A percentile compares a stretch with the other conserved stretches of the same genome.
Evolutionary conservation across 257 asterid species (phyloP).

Genomic region (Ligustrum vulgare): DNA sequence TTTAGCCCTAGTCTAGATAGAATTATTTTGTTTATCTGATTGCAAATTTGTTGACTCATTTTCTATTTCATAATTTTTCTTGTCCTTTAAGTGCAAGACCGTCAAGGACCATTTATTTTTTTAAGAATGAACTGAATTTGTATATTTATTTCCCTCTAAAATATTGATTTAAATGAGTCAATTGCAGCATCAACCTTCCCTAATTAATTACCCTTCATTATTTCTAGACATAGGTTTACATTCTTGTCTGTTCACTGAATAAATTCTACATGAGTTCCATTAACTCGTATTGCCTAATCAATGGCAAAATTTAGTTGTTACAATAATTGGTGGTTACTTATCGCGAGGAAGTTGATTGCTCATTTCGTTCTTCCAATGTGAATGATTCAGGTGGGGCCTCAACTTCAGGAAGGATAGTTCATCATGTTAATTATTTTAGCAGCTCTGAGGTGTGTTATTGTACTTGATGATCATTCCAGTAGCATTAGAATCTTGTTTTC

Average conservation of each 20-base stretch:
- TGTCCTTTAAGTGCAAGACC: not conserved
- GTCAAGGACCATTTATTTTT: not conserved
- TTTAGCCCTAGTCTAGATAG: not conserved
- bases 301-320: not conserved
- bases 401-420: constrained; percentile 68
- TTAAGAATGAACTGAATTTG: not conserved
- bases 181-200: not conserved
- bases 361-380: constrained; percentile 7
- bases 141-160: not conserved
- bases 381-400: constrained; percentile 69
- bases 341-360: not conserved
- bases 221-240: not conserved
- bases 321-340: not conserved
- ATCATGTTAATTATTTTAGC: constrained; percentile 73
- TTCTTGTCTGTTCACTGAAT: not conserved
- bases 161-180: not conserved
- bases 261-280: not conserved
- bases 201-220: not conserved
- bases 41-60: not conserved
- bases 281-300: not conserved
- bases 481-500: constrained; percentile 14
- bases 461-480: constrained; percentile 1
- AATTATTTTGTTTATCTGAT: not conserved
- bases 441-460: constrained; percentile 57
- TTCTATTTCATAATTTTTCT: not conserved